phyloP scores from a whole-genome alignment of 1,284 basidiomycete genomes.

The Pseudozyma sp. region DNA sequence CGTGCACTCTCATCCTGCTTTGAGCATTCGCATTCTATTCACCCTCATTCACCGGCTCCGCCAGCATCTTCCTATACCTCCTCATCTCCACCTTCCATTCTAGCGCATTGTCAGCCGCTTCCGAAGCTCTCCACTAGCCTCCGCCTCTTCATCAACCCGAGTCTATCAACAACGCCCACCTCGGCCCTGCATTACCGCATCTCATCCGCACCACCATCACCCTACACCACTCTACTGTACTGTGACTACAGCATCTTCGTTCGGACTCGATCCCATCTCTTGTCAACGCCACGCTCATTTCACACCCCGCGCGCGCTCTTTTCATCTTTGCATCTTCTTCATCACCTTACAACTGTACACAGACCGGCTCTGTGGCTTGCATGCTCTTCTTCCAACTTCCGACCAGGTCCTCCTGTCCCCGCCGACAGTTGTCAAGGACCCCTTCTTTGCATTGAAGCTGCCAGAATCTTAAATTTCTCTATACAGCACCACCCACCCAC shows the following conservation, averaged over 20 bases:
- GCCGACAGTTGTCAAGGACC: slow-evolving; percentile 9
- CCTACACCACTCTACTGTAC: background rate
- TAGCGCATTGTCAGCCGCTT: background rate
- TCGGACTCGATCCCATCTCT: background rate
- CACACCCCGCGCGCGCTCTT: slow-evolving; percentile 8
- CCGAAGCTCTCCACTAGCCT: background rate
- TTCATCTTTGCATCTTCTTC: background rate
- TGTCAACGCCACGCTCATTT: slow-evolving; percentile 19
- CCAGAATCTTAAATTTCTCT: background rate
- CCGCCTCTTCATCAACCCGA: background rate
- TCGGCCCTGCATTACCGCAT: background rate
- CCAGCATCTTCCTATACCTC: background rate
- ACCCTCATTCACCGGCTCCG: slow-evolving; percentile 9
- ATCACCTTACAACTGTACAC: slow-evolving; percentile 10
- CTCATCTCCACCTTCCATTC: background rate
- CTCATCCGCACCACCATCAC: background rate
- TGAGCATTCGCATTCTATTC: background rate
- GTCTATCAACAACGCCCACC: slow-evolving; percentile 7
- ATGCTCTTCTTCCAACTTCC: slow-evolving; percentile 11
- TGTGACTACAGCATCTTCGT: background rate
- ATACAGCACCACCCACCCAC: slow-evolving; percentile 4
- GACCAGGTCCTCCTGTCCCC: slow-evolving; percentile 18
- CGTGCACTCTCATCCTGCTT: slow-evolving; percentile 6
- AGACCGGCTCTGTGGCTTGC: slow-evolving; percentile 46
- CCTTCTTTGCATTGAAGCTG: background rate